Conservation (phyloP, 2,329 filamentous ascomycete species). For the Diaporthe vexans region DNA sequence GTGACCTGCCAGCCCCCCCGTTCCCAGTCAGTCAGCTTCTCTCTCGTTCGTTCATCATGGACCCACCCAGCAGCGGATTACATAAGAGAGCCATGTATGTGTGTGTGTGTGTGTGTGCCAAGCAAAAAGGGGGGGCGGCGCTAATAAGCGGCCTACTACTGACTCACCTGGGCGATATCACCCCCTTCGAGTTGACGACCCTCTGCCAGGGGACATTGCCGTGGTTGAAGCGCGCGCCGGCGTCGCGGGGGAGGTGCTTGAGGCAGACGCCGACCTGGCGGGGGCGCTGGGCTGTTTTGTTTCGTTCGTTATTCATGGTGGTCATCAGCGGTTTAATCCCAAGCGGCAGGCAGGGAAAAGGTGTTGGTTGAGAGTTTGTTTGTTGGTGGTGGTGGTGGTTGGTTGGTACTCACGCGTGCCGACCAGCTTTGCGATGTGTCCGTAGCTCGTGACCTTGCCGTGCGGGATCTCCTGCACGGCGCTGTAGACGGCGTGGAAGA, state of each 20-base stretch:
- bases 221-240: constrained; percentile 72
- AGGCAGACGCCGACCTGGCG: constrained; percentile 92
- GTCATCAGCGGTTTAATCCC: too few relatives aligned
- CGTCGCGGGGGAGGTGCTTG: constrained; percentile 80
- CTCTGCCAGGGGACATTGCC: constrained; percentile 94
- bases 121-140: too few relatives aligned
- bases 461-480: constrained; percentile 88
- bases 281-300: constrained; percentile 80
- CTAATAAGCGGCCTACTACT: too few relatives aligned
- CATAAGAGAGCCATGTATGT: too few relatives aligned
- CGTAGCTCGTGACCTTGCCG: constrained; percentile 90
- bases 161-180: constrained; percentile 83
- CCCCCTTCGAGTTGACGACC: constrained; percentile 88
- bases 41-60: background rate
- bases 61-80: too few relatives aligned
- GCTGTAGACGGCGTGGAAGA: constrained; percentile 83
- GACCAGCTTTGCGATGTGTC: constrained; percentile 80
- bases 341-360: too few relatives aligned
- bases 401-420: constrained; percentile 73
- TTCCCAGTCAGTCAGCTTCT: constrained; percentile 27
- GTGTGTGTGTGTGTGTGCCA: too few relatives aligned
- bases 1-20: too few relatives aligned
- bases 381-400: too few relatives aligned
- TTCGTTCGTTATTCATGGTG: too few relatives aligned
- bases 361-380: too few relatives aligned